These are phyloP conservation scores for Porcisia hertigi DNA, from an alignment of 208 protist species.

Conservation along the genomic window DNA sequence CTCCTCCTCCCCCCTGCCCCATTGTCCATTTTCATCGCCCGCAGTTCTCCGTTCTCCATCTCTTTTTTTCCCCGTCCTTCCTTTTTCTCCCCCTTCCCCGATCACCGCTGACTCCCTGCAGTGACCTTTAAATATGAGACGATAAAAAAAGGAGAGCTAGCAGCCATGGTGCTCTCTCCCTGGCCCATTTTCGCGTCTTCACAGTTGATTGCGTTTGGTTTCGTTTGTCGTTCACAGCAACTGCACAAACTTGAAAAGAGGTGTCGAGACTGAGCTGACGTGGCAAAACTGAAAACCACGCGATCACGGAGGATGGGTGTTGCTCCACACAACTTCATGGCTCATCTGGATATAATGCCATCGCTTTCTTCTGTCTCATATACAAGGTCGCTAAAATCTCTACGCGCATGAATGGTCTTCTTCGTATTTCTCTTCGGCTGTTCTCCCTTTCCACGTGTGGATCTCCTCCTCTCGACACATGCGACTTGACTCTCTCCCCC, in stretches of 20 bases:
- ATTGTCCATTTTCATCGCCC: not conserved
- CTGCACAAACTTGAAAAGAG: not conserved
- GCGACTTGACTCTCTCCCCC: not conserved
- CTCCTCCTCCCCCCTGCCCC: not conserved
- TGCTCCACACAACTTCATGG: not conserved
- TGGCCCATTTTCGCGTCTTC: not conserved
- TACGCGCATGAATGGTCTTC: not conserved
- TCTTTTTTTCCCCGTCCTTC: not conserved
- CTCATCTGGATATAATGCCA: not conserved
- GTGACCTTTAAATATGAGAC: no score
- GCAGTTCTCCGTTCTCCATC: not conserved
- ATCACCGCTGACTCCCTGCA: no score
- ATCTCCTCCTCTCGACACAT: not conserved
- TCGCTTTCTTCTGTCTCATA: not conserved
- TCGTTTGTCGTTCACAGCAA: not conserved
- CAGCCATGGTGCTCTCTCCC: not conserved
- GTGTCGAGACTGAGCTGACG: not conserved
- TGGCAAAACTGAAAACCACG: not conserved
- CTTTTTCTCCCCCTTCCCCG: no score
- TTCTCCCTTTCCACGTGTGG: not conserved
- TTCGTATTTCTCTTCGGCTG: not conserved
- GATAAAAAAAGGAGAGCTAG: not conserved
- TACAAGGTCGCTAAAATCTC: not conserved
- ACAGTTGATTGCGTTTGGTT: not conserved
- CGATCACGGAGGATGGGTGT: not conserved